Conservation (phyloP, 306 rosid species). For the Alnus glutinosa region DNA sequence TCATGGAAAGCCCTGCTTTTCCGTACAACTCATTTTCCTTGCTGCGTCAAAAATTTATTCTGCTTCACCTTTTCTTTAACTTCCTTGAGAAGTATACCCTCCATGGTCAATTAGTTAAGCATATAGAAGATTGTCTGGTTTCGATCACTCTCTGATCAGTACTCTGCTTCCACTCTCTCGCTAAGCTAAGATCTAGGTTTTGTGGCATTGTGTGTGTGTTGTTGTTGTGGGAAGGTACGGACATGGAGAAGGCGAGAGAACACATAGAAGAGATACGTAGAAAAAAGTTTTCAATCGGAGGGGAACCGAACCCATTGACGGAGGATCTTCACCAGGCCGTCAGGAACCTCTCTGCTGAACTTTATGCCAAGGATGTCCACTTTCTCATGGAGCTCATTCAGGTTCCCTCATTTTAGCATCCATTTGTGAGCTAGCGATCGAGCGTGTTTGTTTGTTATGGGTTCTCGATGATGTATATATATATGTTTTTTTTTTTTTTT, state of each 20-base stretch:
- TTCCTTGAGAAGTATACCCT: constrained; percentile 4
- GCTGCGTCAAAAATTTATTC: background rate
- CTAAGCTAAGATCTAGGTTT: background rate
- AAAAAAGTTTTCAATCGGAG: constrained; percentile 65
- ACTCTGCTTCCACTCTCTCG: background rate
- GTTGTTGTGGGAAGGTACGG: background rate
- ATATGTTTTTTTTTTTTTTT: no score
- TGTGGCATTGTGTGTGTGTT: background rate
- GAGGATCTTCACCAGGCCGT: constrained; percentile 63
- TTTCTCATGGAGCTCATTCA: constrained; percentile 85
- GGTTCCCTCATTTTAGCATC: constrained; percentile 39
- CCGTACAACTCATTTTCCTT: background rate
- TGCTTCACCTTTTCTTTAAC: background rate
- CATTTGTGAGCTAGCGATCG: no score
- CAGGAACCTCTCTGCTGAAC: constrained; percentile 58
- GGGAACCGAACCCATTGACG: constrained; percentile 33
- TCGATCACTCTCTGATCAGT: background rate
- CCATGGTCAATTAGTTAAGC: no score
- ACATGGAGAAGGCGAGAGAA: constrained; percentile 37
- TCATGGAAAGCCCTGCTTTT: background rate
- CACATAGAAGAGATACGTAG: constrained; percentile 60
- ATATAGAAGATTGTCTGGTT: no score
- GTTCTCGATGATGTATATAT: no score
- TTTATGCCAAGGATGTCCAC: constrained; percentile 71
- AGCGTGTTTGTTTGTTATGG: no score